phyloP scores from a whole-genome alignment of 331 rosid genomes.

The Malus hybrid region DNA sequence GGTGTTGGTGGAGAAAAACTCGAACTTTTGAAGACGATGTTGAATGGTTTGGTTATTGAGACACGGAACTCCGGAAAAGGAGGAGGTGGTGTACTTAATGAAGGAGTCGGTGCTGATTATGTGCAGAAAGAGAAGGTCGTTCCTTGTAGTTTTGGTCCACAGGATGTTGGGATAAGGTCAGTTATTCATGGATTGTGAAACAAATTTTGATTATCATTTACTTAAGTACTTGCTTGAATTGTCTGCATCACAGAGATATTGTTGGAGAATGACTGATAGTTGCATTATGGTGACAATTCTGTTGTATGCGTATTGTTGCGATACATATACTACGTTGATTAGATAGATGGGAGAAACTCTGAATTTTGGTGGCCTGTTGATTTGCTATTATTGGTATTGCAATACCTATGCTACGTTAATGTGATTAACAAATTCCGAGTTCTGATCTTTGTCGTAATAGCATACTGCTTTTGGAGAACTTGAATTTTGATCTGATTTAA shows the following conservation, averaged over 20 bases:
- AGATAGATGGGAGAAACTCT: neutral
- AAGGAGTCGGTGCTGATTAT: slow-evolving; percentile 95
- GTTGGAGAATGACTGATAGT: neutral
- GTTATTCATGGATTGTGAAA: slow-evolving; percentile 22
- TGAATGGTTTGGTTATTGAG: slow-evolving; percentile 54
- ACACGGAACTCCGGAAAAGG: slow-evolving; percentile 63
- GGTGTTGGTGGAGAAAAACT: slow-evolving; percentile 93
- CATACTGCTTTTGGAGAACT: neutral
- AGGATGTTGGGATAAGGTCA: slow-evolving; percentile 70
- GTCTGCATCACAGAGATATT: neutral
- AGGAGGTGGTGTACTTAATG: slow-evolving; percentile 72
- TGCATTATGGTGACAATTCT: neutral
- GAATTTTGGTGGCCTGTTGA: neutral
- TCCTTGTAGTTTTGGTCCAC: slow-evolving; percentile 57
- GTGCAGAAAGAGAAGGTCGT: slow-evolving; percentile 94
- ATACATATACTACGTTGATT: neutral
- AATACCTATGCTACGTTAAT: neutral
- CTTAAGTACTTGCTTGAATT: neutral
- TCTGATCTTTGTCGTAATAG: neutral
- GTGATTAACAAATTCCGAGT: no score
- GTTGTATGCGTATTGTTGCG: neutral
- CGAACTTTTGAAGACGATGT: slow-evolving; percentile 33
- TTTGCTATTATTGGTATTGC: neutral
- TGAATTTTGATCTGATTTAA: neutral
- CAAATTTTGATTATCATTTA: neutral